Percentiles rank a stretch among this genome's conserved stretches.
These are phyloP conservation scores for Exophiala sideris DNA, from an alignment of 2,329 filamentous ascomycete genomes.

Conservation along the genomic window DNA sequence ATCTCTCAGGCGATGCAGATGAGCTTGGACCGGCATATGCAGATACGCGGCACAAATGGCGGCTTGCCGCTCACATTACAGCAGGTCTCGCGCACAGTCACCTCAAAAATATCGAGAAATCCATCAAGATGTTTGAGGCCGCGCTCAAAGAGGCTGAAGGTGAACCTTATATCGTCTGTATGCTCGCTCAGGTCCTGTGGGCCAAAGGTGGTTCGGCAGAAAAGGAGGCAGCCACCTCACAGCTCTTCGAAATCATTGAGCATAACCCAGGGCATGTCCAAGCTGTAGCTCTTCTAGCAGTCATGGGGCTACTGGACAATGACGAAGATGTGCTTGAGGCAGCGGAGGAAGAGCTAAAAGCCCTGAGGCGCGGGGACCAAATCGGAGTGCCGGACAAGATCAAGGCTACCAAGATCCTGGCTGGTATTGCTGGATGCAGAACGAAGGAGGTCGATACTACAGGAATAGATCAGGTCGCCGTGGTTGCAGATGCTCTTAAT, in stretches of 20 bases:
- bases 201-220: conserved; percentile 75
- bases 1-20: conserved; percentile 67
- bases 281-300: conserved; percentile 75
- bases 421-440: conserved; percentile 65
- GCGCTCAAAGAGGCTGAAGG: conserved; percentile 68
- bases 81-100: conserved; percentile 81
- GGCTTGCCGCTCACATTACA: conserved; percentile 81
- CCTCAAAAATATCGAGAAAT: conserved; percentile 60
- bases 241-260: conserved; percentile 78
- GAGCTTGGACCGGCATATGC: conserved; percentile 60
- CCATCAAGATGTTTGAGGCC: conserved; percentile 74
- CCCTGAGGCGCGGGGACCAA: conserved; percentile 64
- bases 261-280: conserved; percentile 70
- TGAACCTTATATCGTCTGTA: conserved; percentile 78
- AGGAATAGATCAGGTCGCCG: conserved; percentile 47
- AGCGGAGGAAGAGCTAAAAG: conserved; percentile 72
- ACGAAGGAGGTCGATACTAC: conserved; percentile 40
- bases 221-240: conserved; percentile 69
- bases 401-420: conserved; percentile 69
- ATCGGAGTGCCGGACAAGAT: conserved; percentile 63
- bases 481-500: conserved; percentile 63
- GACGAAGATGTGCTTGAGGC: conserved; percentile 78
- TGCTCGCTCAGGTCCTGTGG: conserved; percentile 90
- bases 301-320: conserved; percentile 75
- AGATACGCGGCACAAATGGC: conserved; percentile 65